Evolutionary conservation across 2,329 filamentous ascomycete genomes (phyloP).

Genomic region (Penicillium sp.): DNA sequence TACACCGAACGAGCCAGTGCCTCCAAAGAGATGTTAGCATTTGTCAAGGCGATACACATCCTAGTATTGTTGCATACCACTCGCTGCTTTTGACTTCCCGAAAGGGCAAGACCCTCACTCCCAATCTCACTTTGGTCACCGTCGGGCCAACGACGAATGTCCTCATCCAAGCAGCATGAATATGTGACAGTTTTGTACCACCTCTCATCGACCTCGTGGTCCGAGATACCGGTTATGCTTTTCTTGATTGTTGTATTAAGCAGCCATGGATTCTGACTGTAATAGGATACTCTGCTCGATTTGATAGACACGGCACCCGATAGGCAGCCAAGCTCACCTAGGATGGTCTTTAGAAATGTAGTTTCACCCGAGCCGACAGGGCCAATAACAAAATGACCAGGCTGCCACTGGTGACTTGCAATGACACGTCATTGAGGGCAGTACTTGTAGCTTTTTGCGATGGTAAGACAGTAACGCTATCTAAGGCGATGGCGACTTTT

Average conservation of each 20-base stretch:
- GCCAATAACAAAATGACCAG: background rate
- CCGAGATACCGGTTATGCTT: background rate
- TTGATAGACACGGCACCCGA: background rate
- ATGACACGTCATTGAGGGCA: background rate
- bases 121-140: background rate
- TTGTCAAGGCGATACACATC: background rate
- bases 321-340: background rate
- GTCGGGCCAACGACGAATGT: background rate
- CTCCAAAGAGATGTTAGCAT: background rate
- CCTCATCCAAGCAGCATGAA: background rate
- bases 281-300: background rate
- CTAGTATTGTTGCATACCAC: background rate
- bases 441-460: background rate
- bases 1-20: slow-evolving; percentile 2
- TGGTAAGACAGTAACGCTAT: background rate
- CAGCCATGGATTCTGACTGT: background rate
- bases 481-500: background rate
- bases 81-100: slow-evolving; percentile 1
- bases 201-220: background rate
- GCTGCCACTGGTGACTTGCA: background rate
- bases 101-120: background rate
- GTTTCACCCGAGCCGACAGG: slow-evolving; percentile 9
- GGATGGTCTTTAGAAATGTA: background rate
- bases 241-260: background rate
- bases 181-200: background rate